Conservation (phyloP, 371 early-diverging fungal species). For the Mortierella polycephala region DNA sequence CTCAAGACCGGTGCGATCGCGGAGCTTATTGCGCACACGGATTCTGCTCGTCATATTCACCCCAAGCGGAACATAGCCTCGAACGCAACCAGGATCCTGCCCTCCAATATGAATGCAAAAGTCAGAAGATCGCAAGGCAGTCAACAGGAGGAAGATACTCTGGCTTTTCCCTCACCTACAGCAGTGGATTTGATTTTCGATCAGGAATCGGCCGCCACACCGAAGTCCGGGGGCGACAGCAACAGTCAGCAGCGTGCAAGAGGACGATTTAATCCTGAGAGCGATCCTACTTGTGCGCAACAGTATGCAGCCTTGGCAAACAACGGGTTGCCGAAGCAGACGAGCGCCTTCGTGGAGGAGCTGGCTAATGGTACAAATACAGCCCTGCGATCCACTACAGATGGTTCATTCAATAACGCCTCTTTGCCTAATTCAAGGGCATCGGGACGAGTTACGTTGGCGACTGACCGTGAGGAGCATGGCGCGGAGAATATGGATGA, state of each 20-base stretch:
- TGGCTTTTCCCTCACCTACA: not conserved
- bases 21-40: slow-evolving; percentile 7
- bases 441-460: not conserved
- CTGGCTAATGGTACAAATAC: slow-evolving; percentile 39
- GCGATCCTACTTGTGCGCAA: slow-evolving; percentile 15
- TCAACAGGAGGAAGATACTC: not conserved
- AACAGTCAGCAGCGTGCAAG: not conserved
- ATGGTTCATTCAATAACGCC: slow-evolving; percentile 24
- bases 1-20: slow-evolving; percentile 23
- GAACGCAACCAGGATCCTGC: slow-evolving; percentile 14
- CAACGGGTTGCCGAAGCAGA: slow-evolving; percentile 25
- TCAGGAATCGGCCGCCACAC: slow-evolving; percentile 27
- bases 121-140: not conserved
- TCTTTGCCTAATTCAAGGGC: slow-evolving; percentile 9
- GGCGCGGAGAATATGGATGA: not conserved
- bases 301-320: slow-evolving; percentile 26
- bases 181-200: not conserved
- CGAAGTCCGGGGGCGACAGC: slow-evolving; percentile 11
- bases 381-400: slow-evolving; percentile 24
- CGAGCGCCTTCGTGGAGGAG: slow-evolving; percentile 38
- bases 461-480: not conserved
- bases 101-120: slow-evolving; percentile 14
- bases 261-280: slow-evolving; percentile 12
- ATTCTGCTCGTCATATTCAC: not conserved
- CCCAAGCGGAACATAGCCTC: not conserved